Evolutionary conservation across 2,329 filamentous ascomycete species (phyloP), one percentile per base, ranked within the genome.

Genomic region (Keithomyces neogunnii): DNA sequence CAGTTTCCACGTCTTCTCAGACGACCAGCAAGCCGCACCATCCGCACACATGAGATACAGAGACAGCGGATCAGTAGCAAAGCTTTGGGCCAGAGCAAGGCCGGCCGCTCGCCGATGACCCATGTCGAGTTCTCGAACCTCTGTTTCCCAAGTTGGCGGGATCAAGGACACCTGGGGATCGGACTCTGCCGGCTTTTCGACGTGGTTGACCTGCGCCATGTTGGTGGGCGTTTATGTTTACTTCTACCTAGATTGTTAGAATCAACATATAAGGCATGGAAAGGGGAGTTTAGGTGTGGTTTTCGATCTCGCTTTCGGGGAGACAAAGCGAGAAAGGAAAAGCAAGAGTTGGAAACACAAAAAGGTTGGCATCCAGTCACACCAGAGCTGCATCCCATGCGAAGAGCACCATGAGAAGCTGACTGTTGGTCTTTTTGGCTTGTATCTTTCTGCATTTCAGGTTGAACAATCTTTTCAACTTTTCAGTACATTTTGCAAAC

Each of bases 41-140:
- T 85, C 81, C 45, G 83, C 81, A 62, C 88, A 81, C 60, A 91
- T 74, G 61, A 89, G 82, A 70, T 92, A 93, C 65, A 80, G 76
- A 55, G 84, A 82, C 56, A 89, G 78, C 53, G 87, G 80, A 66
- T 93, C 88, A 54, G 82, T 74, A 52, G 80, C 83, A 71, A 95
- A 93, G 56, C 88, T 85, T 64, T 89, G 82, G 45, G 88, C 85
- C 58, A 95, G 78, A 61, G 84, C 84, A 36, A 78, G 72, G 30
- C 84, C 86, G 33, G 86, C 88, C 64, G 82, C 78, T 63, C 83
- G 82, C 72, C 82, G 86, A 69, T 91, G 86, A 52, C 76, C 71
- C 62, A 84, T 77, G 56, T 73, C 72, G 57, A 91, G 72, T 53
- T 78, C 66, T 56, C 87, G 85, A 59, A 89, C 77, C 48, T 72